Conservation (phyloP, 441 rosid genomes). For the Populus hybrid region DNA sequence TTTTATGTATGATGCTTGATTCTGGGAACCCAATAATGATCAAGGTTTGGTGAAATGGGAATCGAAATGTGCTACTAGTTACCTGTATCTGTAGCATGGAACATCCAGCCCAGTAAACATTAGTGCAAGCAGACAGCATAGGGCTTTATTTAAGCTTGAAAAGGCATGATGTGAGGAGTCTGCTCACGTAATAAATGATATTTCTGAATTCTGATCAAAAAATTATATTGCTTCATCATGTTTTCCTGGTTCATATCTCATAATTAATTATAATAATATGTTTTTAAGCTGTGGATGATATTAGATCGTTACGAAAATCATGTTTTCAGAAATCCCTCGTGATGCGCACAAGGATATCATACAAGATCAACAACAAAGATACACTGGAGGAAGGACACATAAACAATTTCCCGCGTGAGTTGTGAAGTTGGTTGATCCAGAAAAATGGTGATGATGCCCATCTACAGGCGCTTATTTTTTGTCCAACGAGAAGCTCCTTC, state of each 20-base stretch:
- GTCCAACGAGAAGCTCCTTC: conserved; percentile 23
- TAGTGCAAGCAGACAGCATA: too few species aligned
- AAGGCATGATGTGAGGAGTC: too few species aligned
- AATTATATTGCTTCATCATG: background rate
- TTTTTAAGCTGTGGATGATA: background rate
- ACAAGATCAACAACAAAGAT: conserved; percentile 73
- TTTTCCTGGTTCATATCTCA: background rate
- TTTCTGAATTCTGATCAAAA: background rate
- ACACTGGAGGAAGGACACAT: conserved; percentile 90
- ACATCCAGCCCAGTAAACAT: too few species aligned
- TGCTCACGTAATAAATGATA: background rate
- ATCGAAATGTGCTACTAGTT: too few species aligned
- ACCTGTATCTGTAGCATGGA: too few species aligned
- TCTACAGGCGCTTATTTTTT: conserved; percentile 14
- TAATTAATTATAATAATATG: too few species aligned
- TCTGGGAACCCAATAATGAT: background rate
- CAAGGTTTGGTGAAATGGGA: too few species aligned
- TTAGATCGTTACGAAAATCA: background rate
- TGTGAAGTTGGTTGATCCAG: conserved; percentile 41
- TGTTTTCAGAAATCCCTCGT: conserved; percentile 83
- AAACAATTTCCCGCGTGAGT: conserved; percentile 76
- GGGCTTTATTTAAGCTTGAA: too few species aligned
- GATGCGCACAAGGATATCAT: conserved; percentile 92
- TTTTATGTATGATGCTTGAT: background rate
- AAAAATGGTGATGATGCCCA: conserved; percentile 15